These are phyloP conservation scores for Colletotrichum paranaense DNA, from an alignment of 2,329 filamentous ascomycete species.

Conservation along the genomic window DNA sequence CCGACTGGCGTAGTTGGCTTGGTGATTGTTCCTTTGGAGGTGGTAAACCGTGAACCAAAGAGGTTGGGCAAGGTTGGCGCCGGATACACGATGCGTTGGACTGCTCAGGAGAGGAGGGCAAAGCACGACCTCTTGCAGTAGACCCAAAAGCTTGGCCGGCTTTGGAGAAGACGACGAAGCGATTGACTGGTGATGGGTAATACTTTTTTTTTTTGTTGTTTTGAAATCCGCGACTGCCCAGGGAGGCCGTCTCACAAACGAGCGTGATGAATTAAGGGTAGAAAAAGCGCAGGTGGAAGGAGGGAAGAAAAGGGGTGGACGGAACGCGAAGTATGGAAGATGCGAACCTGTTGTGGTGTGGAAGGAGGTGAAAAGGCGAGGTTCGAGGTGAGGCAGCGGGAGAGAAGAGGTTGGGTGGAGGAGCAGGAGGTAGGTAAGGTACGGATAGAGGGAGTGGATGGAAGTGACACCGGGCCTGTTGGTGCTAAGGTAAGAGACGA, in stretches of 20 bases:
- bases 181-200: conserved; percentile 4
- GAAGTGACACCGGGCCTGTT: not conserved
- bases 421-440: not conserved
- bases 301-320: conserved; percentile 35
- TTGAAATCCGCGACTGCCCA: conserved; percentile 22
- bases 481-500: conserved; percentile 27
- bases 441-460: not conserved
- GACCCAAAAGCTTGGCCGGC: conserved; percentile 11
- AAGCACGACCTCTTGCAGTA: not conserved
- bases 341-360: conserved; percentile 21
- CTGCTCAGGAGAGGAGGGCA: not conserved
- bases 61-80: conserved; percentile 12
- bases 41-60: not conserved
- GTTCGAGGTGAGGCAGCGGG: not conserved
- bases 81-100: not conserved
- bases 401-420: not conserved
- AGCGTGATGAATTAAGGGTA: conserved; percentile 30
- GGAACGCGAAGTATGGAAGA: conserved; percentile 24
- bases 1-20: conserved; percentile 17
- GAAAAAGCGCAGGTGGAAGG: conserved; percentile 11
- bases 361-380: not conserved
- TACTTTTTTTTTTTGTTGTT: not conserved
- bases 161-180: conserved; percentile 13
- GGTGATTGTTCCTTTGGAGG: conserved; percentile 2
- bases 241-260: conserved; percentile 23